phyloP scores from a whole-genome alignment of 2,329 filamentous ascomycete genomes.

The Fusarium sp. region DNA sequence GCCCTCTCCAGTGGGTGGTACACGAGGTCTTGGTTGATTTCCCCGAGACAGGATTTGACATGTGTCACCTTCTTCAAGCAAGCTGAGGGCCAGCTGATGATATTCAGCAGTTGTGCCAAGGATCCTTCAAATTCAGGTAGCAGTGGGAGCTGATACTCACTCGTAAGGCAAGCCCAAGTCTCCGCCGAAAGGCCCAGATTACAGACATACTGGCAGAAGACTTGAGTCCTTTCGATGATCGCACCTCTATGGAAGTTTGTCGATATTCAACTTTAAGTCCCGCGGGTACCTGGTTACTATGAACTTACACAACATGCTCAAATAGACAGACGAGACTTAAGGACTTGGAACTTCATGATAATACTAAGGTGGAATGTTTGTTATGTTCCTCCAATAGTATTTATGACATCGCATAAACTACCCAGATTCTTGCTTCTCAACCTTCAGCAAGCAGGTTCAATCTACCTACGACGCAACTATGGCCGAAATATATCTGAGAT shows the following conservation, averaged over 20 bases:
- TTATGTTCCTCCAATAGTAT: background rate
- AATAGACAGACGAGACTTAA: background rate
- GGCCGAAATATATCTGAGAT: too few relatives aligned
- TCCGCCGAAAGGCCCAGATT: background rate
- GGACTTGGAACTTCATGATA: background rate
- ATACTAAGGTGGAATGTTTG: background rate
- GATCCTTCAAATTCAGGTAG: background rate
- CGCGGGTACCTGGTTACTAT: background rate
- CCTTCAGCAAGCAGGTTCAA: background rate
- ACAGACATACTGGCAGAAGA: background rate
- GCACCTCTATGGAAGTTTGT: background rate
- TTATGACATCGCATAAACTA: background rate
- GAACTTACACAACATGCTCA: background rate
- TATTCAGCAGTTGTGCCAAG: background rate
- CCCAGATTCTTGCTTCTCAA: background rate
- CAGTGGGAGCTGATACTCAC: background rate
- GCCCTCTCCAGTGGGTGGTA: background rate
- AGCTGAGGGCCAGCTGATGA: background rate
- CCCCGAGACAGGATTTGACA: constrained; percentile 3
- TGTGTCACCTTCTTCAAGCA: background rate
- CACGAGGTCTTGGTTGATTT: background rate
- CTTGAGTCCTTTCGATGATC: background rate
- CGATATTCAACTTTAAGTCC: background rate
- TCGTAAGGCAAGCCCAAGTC: background rate
- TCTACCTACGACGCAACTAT: background rate